Percentiles rank a stretch among this genome's conserved stretches.
These are phyloP conservation scores for Microsporum canis DNA, from an alignment of 2,329 filamentous ascomycete species.

Conservation along the genomic window DNA sequence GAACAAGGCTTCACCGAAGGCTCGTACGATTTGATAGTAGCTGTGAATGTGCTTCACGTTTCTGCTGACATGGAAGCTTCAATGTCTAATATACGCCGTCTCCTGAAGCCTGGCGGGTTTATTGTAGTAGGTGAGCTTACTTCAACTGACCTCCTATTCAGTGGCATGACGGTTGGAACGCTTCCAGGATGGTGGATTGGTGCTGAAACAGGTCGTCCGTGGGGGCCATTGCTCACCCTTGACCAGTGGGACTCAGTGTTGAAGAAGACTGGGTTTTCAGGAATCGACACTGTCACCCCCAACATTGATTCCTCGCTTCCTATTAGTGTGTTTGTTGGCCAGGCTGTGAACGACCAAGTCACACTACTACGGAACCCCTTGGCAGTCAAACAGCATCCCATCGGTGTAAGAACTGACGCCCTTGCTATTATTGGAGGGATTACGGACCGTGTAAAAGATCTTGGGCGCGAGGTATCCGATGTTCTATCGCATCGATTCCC, in stretches of 20 bases:
- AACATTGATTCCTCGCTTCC: not conserved
- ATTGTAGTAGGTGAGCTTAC: constrained; percentile 36
- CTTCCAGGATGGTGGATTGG: constrained; percentile 23
- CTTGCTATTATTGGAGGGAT: not conserved
- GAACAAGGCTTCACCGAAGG: constrained; percentile 15
- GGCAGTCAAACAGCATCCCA: not conserved
- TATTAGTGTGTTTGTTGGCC: not conserved
- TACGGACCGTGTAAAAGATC: not conserved
- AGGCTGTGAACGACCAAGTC: not conserved
- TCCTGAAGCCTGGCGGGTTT: constrained; percentile 39
- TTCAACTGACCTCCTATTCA: constrained; percentile 16
- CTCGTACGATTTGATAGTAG: constrained; percentile 31
- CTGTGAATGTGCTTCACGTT: constrained; percentile 32
- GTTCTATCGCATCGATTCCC: not conserved
- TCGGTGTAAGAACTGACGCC: not conserved
- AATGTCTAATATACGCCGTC: constrained; percentile 25
- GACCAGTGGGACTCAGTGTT: constrained; percentile 9
- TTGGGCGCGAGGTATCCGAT: not conserved
- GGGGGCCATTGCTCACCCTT: constrained; percentile 1
- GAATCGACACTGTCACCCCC: constrained; percentile 9
- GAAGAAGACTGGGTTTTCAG: constrained; percentile 10
- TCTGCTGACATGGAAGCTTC: constrained; percentile 20
- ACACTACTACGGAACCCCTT: not conserved
- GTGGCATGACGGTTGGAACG: constrained; percentile 22
- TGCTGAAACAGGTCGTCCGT: constrained; percentile 4